phyloP scores from a whole-genome alignment of 2,329 filamentous ascomycete genomes.

The Diaporthe citriasiana region DNA sequence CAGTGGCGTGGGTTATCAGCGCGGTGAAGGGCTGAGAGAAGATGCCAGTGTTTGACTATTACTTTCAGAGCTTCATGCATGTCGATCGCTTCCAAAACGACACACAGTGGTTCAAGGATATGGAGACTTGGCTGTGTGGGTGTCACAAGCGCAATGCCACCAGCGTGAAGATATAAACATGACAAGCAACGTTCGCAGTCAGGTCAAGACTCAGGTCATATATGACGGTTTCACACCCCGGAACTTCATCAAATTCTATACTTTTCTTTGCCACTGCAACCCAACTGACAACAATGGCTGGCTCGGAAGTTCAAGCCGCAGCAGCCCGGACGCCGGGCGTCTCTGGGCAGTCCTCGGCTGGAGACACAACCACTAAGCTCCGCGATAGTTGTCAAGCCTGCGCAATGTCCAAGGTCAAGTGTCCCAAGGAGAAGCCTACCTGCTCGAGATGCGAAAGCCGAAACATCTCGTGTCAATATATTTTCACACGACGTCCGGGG shows the following conservation, averaged over 20 bases:
- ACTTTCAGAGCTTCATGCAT: not conserved
- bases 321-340: not conserved
- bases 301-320: not conserved
- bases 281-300: constrained; percentile 1
- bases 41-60: not conserved
- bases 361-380: not conserved
- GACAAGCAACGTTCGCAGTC: constrained; percentile 3
- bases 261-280: too few relatives aligned
- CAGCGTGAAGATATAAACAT: not conserved
- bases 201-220: not conserved
- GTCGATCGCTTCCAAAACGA: not conserved
- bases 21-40: not conserved
- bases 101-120: not conserved
- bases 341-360: not conserved
- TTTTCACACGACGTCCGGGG: not conserved
- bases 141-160: not conserved
- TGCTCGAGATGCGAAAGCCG: constrained; percentile 51
- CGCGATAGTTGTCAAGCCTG: constrained; percentile 55
- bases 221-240: not conserved
- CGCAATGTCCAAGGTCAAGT: constrained; percentile 54
- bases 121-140: not conserved
- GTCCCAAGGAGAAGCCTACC: constrained; percentile 52
- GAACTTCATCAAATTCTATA: not conserved
- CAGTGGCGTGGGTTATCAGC: not conserved
- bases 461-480: not conserved